Conservation (phyloP, 495 filamentous ascomycete genomes). For the Trichoderma virens region DNA sequence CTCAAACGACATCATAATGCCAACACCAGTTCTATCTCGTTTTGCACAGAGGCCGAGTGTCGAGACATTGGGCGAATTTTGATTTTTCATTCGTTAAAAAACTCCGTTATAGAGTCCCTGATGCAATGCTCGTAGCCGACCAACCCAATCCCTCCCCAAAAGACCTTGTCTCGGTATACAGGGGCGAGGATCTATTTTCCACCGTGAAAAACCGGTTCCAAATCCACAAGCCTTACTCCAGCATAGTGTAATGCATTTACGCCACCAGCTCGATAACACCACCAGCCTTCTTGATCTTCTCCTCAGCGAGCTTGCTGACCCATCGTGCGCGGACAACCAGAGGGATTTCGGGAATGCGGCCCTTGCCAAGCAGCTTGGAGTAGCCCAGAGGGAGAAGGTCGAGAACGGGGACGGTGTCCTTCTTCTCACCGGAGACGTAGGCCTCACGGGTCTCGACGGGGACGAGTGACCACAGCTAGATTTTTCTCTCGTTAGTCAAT, state of each 20-base stretch:
- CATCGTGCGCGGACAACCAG: constrained; percentile 82
- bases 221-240: constrained; percentile 11
- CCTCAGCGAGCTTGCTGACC: constrained; percentile 81
- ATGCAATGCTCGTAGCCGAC: constrained; percentile 15
- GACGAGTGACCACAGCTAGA: constrained; percentile 74
- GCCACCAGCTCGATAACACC: constrained; percentile 87
- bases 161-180: constrained; percentile 6
- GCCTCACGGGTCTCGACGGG: constrained; percentile 75
- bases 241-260: constrained; percentile 38
- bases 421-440: constrained; percentile 64
- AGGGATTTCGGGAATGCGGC: constrained; percentile 75
- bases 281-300: constrained; percentile 91
- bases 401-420: constrained; percentile 81
- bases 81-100: constrained; percentile 14
- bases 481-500: neutral
- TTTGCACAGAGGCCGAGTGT: neutral
- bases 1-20: neutral
- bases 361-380: constrained; percentile 91
- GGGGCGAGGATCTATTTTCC: constrained; percentile 9
- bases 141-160: constrained; percentile 9
- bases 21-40: neutral
- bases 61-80: constrained; percentile 5
- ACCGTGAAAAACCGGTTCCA: constrained; percentile 5
- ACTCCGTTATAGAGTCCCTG: constrained; percentile 16
- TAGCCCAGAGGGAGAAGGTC: constrained; percentile 88